Conservation (phyloP, 768 basidiomycete species). For the Termitomyces sp. region DNA sequence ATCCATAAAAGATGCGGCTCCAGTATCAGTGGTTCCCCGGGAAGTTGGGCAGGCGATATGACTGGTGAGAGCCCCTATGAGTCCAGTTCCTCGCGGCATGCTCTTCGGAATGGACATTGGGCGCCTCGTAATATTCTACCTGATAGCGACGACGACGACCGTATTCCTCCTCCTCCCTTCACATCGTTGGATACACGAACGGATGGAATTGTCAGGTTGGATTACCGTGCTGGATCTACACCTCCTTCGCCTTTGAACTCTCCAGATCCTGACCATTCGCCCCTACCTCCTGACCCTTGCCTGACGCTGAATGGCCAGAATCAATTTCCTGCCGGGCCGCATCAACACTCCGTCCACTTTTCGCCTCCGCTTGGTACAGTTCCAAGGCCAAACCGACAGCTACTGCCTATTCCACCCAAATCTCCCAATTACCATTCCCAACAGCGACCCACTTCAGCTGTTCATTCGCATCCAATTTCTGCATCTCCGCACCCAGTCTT, state of each 20-base stretch:
- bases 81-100: not conserved
- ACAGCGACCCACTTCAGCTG: conserved; percentile 10
- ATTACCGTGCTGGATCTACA: conserved; percentile 19
- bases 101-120: conserved; percentile 1
- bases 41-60: conserved; percentile 7
- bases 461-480: not conserved
- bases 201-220: conserved; percentile 26
- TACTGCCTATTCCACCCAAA: conserved; percentile 11
- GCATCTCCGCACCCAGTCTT: not conserved
- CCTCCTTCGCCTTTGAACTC: conserved; percentile 18
- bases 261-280: conserved; percentile 11
- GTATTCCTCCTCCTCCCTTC: conserved; percentile 36
- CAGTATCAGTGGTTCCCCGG: conserved; percentile 2
- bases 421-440: conserved; percentile 7
- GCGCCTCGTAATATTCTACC: conserved; percentile 6
- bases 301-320: conserved; percentile 6
- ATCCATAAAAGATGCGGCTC: conserved; percentile 26
- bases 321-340: not conserved
- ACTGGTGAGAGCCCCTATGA: not conserved
- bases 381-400: conserved; percentile 17
- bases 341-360: not conserved
- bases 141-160: conserved; percentile 18
- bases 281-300: conserved; percentile 3
- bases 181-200: conserved; percentile 27
- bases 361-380: not conserved